A percentile compares a stretch with the other conserved stretches of the same genome.
These are phyloP conservation scores for Trypanosoma rangeli DNA, from an alignment of 208 protist genomes.

Conservation along the genomic window DNA sequence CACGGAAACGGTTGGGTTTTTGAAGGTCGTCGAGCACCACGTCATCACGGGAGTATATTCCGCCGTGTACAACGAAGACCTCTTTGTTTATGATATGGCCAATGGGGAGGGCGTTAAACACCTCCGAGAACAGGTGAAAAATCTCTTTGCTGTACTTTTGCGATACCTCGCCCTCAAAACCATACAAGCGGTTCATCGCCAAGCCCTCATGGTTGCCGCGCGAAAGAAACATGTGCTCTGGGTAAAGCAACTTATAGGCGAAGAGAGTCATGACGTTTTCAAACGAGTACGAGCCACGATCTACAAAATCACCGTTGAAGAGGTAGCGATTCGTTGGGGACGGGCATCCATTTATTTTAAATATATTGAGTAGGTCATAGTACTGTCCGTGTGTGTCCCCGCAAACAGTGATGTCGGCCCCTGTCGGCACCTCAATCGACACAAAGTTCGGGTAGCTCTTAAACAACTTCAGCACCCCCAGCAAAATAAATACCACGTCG, in stretches of 20 bases:
- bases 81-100: constrained; percentile 92
- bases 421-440: constrained; percentile 79
- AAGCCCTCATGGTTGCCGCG: constrained; percentile 97
- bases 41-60: constrained; percentile 94
- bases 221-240: constrained; percentile 94
- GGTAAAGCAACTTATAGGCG: constrained; percentile 97
- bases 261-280: constrained; percentile 96
- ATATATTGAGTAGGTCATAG: constrained; percentile 98
- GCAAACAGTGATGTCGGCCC: constrained; percentile 95
- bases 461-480: constrained; percentile 78
- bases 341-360: constrained; percentile 89
- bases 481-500: constrained; percentile 85
- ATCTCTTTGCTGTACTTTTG: constrained; percentile 93
- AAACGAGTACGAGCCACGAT: constrained; percentile 96
- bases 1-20: constrained; percentile 92
- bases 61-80: constrained; percentile 96
- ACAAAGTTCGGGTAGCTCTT: constrained; percentile 88
- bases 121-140: constrained; percentile 94
- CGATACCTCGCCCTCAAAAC: constrained; percentile 97
- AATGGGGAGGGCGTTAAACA: constrained; percentile 96
- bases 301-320: constrained; percentile 97
- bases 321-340: constrained; percentile 93
- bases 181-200: constrained; percentile 98
- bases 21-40: constrained; percentile 97
- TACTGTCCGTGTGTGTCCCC: constrained; percentile 99